Evolutionary conservation across 352 stramenopile species (phyloP).

Genomic region (Globisporangium orthogonon): DNA sequence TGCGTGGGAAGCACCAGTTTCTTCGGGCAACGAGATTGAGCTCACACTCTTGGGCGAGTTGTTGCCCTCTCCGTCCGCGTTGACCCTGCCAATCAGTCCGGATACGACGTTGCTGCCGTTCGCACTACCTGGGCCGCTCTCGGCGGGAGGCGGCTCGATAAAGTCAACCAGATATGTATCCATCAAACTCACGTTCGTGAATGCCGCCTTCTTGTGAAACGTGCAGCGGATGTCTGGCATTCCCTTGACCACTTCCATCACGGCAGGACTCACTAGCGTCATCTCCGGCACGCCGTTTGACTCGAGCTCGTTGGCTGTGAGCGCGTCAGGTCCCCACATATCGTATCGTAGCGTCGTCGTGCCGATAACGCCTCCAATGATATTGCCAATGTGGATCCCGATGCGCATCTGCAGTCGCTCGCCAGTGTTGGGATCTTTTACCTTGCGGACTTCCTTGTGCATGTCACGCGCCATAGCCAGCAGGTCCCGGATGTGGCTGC

Average conservation of each 20-base stretch:
- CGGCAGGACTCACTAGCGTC: constrained; percentile 71
- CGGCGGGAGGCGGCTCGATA: constrained; percentile 26
- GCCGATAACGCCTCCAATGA: constrained; percentile 85
- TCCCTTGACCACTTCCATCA: constrained; percentile 78
- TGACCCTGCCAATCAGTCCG: constrained; percentile 18
- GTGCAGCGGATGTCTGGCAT: constrained; percentile 81
- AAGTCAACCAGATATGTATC: constrained; percentile 83
- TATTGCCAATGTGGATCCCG: constrained; percentile 84
- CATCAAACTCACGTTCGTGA: constrained; percentile 80
- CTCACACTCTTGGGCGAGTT: constrained; percentile 16
- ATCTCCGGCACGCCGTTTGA: constrained; percentile 77
- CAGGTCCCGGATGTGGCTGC: constrained; percentile 73
- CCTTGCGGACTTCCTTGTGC: constrained; percentile 81
- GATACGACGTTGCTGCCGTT: not conserved
- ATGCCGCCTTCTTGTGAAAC: constrained; percentile 76
- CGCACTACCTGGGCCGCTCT: not conserved
- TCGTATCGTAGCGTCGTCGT: constrained; percentile 85
- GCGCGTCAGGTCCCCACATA: constrained; percentile 81
- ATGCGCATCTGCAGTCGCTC: constrained; percentile 85
- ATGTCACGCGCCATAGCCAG: constrained; percentile 81
- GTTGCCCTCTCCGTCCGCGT: constrained; percentile 10
- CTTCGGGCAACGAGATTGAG: constrained; percentile 5
- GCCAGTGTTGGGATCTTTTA: constrained; percentile 79
- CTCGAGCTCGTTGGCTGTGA: constrained; percentile 85
- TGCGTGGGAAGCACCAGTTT: not conserved